Conservation (phyloP, 306 rosid species). For the Ochetophila trinervis region DNA sequence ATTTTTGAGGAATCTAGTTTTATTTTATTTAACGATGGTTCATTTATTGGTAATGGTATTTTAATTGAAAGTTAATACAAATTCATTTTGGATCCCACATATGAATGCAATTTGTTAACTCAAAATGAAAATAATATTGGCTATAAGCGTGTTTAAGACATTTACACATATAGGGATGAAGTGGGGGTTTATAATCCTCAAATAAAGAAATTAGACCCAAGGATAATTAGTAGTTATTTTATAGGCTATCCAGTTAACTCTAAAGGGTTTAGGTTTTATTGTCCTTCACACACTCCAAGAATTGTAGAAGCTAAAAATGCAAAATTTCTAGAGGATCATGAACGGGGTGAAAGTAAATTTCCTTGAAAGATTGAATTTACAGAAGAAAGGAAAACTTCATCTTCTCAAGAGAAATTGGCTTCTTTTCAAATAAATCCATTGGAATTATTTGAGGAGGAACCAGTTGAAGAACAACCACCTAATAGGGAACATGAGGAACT, state of each 20-base stretch:
- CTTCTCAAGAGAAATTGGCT: neutral
- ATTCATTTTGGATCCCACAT: too few relatives aligned
- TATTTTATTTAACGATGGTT: too few relatives aligned
- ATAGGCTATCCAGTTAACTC: slow-evolving; percentile 1
- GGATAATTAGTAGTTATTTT: neutral
- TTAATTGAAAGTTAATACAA: too few relatives aligned
- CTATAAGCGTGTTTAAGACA: too few relatives aligned
- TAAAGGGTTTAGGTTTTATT: neutral
- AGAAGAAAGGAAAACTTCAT: too few relatives aligned
- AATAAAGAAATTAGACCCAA: neutral
- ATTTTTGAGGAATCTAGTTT: too few relatives aligned
- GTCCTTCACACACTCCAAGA: neutral
- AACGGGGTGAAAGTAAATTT: neutral
- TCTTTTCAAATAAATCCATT: too few relatives aligned
- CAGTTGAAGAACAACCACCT: neutral
- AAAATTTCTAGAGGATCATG: neutral
- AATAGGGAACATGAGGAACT: neutral
- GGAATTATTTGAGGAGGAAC: neutral
- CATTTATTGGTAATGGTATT: too few relatives aligned
- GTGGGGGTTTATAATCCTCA: too few relatives aligned
- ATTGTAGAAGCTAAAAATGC: slow-evolving; percentile 1
- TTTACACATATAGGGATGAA: too few relatives aligned
- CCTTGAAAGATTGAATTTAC: neutral
- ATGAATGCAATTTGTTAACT: too few relatives aligned
- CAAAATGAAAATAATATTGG: too few relatives aligned